Percentiles rank a stretch among this genome's conserved stretches.
Evolutionary conservation across 257 asterid species (phyloP).

Genomic region (Fraxinus americana): DNA sequence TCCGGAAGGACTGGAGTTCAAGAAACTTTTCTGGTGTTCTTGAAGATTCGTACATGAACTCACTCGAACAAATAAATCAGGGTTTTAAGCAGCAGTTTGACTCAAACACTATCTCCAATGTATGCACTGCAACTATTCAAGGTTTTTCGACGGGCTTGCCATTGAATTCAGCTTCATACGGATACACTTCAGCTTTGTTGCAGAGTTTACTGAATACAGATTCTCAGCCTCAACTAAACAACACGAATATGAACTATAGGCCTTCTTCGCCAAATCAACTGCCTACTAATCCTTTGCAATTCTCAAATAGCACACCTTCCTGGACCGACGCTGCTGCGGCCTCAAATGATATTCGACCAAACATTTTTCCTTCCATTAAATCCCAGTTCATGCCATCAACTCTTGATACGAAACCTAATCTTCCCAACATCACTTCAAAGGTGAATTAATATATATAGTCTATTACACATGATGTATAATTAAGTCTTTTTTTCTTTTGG

Average conservation of each 20-base stretch:
- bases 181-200: conserved; percentile 37
- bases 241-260: conserved; percentile 11
- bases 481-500: not conserved
- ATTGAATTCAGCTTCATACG: conserved; percentile 31
- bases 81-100: conserved; percentile 24
- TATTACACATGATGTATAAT: too few relatives aligned
- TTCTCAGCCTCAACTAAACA: conserved; percentile 14
- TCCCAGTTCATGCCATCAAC: conserved; percentile 30
- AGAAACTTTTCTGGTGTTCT: conserved; percentile 8
- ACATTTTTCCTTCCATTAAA: conserved; percentile 25
- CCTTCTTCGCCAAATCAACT: not conserved
- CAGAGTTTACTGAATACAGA: conserved; percentile 31
- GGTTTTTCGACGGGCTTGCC: conserved; percentile 25
- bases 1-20: conserved; percentile 24
- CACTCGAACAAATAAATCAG: not conserved
- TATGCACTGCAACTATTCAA: conserved; percentile 16
- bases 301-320: conserved; percentile 14
- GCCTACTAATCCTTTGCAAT: conserved; percentile 15
- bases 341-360: conserved; percentile 8
- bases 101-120: conserved; percentile 20
- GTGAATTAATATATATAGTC: conserved; percentile 5
- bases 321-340: conserved; percentile 10
- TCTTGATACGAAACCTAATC: conserved; percentile 9
- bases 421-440: conserved; percentile 15
- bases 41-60: conserved; percentile 29